Conservation (phyloP, 257 asterid species). For the Capsicum pubescens region DNA sequence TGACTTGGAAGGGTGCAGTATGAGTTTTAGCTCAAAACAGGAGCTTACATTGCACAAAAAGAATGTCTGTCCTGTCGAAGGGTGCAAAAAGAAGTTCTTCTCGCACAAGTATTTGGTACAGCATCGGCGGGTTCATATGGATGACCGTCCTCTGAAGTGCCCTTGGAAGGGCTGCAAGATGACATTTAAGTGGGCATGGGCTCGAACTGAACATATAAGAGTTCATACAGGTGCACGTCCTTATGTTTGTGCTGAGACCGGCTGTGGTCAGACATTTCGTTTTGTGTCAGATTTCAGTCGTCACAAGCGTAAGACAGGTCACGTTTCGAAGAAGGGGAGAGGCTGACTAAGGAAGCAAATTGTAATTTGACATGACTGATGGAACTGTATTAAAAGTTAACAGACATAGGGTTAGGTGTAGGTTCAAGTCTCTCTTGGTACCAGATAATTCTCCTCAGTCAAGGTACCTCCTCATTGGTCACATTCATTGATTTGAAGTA, state of each 20-base stretch:
- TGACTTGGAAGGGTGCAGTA: conserved; percentile 86
- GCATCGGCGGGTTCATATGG: conserved; percentile 96
- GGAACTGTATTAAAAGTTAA: conserved; percentile 37
- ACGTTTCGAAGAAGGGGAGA: conserved; percentile 68
- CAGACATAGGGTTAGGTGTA: conserved; percentile 49
- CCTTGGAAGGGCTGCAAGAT: conserved; percentile 99
- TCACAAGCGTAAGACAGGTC: conserved; percentile 98
- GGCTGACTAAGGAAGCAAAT: conserved; percentile 34
- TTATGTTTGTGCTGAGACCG: conserved; percentile 75
- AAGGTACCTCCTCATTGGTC: conserved; percentile 49
- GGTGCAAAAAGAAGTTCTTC: conserved; percentile 94
- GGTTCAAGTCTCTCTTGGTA: conserved; percentile 46
- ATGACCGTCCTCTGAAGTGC: conserved; percentile 95
- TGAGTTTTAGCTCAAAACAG: conserved; percentile 78
- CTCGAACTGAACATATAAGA: conserved; percentile 93
- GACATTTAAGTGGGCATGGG: conserved; percentile 99
- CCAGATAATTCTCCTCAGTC: conserved; percentile 42
- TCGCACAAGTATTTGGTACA: conserved; percentile 95
- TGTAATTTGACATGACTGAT: conserved; percentile 39
- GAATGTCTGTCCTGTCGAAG: conserved; percentile 86
- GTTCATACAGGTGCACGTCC: conserved; percentile 99
- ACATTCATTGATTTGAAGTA: conserved; percentile 44
- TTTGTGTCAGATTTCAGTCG: conserved; percentile 99
- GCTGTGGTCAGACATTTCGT: conserved; percentile 94
- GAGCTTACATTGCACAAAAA: conserved; percentile 77